Evolutionary conservation across 495 filamentous ascomycete genomes (phyloP).

Genomic region (Penicillium dipodomyicola): DNA sequence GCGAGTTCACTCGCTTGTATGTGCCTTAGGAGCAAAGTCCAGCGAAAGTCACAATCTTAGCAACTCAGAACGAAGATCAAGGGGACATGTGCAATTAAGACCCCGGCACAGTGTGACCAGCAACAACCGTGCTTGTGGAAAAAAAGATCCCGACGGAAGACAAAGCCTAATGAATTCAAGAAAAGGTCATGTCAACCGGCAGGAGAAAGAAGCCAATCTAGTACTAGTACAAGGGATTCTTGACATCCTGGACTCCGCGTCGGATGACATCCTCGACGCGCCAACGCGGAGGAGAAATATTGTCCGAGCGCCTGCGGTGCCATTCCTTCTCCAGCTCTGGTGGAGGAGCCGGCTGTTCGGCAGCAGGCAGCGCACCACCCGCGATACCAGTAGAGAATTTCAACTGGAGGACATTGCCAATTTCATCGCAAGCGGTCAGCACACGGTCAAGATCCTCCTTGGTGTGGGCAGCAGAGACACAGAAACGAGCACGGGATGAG

Average conservation of each 20-base stretch:
- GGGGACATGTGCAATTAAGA: conserved; percentile 15
- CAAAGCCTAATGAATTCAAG: conserved; percentile 19
- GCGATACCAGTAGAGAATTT: conserved; percentile 95
- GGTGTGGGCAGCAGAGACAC: conserved; percentile 92
- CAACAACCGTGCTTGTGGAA: conserved; percentile 37
- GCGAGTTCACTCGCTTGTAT: conserved; percentile 4
- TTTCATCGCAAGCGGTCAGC: conserved; percentile 85
- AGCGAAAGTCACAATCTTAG: conserved; percentile 9
- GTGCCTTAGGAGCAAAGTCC: conserved; percentile 1
- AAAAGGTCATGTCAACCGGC: conserved; percentile 18
- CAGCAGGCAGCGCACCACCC: conserved; percentile 73
- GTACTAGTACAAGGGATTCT: conserved; percentile 57
- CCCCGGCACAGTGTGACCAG: conserved; percentile 41
- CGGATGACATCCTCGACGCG: conserved; percentile 74
- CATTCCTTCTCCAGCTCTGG: conserved; percentile 70
- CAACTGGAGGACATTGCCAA: conserved; percentile 86
- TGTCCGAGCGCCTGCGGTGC: conserved; percentile 43
- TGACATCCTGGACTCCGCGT: conserved; percentile 74
- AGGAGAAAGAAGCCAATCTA: conserved; percentile 20
- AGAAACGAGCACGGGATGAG: conserved; percentile 90
- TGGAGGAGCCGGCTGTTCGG: conserved; percentile 64
- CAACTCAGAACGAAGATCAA: conserved; percentile 21
- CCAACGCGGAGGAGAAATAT: conserved; percentile 73
- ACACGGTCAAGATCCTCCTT: conserved; percentile 96
- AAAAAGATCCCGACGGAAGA: conserved; percentile 15